Conservation (phyloP, 495 filamentous ascomycete species). For the Copromyces sp. region DNA sequence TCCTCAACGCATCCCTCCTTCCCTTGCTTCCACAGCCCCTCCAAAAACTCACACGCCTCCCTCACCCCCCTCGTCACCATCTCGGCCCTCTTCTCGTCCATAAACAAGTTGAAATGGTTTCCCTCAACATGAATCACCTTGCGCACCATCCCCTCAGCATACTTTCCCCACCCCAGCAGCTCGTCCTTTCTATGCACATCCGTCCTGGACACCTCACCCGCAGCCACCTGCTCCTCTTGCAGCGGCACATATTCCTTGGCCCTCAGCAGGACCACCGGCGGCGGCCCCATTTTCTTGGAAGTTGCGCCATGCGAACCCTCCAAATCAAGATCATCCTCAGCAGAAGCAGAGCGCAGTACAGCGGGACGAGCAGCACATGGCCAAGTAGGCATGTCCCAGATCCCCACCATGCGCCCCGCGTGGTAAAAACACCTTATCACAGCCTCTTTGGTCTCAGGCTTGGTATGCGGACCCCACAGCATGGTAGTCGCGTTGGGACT, state of each 20-base stretch:
- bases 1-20: too few species aligned
- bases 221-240: background rate
- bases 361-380: too few species aligned
- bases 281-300: constrained; percentile 3
- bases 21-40: constrained; percentile 4
- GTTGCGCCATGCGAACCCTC: too few species aligned
- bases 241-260: constrained; percentile 24
- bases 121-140: constrained; percentile 29
- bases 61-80: constrained; percentile 21
- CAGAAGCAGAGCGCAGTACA: too few species aligned
- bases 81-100: constrained; percentile 14
- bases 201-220: constrained; percentile 18
- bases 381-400: background rate
- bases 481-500: background rate
- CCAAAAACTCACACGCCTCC: constrained; percentile 24
- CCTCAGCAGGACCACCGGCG: constrained; percentile 30
- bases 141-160: constrained; percentile 24
- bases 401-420: constrained; percentile 5
- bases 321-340: too few species aligned
- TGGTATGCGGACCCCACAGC: constrained; percentile 23
- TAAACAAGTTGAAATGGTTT: constrained; percentile 37
- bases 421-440: constrained; percentile 27
- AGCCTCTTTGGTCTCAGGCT: constrained; percentile 25
- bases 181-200: constrained; percentile 23
- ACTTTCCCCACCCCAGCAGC: constrained; percentile 32